Evolutionary conservation across 129 eudicot species (phyloP), one percentile per base, ranked within the genome.

Genomic region (Flaveria bidentis): DNA sequence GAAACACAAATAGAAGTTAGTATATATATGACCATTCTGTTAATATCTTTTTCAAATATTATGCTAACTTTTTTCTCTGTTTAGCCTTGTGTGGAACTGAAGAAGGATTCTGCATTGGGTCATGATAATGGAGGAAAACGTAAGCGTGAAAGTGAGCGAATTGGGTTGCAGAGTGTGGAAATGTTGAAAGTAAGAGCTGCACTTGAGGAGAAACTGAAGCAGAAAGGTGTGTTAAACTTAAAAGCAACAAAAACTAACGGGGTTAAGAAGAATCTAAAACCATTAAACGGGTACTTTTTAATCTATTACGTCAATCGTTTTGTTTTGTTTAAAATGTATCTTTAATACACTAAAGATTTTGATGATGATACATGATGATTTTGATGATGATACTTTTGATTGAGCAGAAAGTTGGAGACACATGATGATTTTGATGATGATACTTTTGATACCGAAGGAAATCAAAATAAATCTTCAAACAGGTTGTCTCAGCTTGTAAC

Each of bases 121-220:
- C 33, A 41, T 18, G 84, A 57, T 9, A 81, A 73, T 14, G 78
- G 67, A 63, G 79, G 67, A 49, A 83, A 85, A 76, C 73, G 83
- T 23, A 84, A 92, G 81, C 86, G 74, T 56, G 82, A 84, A 87
- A 83, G 47, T 77, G 86, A 80, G 46, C 84, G 75, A 84, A 79
- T 91, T 49, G 89, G 93, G 23, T 2, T 53, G 51, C 92, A 94
- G 76, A 94, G 99, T 81, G 85, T 76, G 80, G 87, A 91, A 84
- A 94, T 94, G 99, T 82, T 94, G 67, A 91, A 89, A 81, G 84
- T 91, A 42, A 89, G 99, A 81, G 96, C 99, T 67, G 89, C 92
- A 23, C 96, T 91, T 2, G 99, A 94, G 86, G 96, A 94, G 73
- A 94, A 87, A 80, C 74, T 94, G 82, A 94, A 83, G 85, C 91